Evolutionary conservation across 257 asterid genomes (phyloP), one percentile per base, ranked within the genome.

Genomic region (Eucommia ulmoides): DNA sequence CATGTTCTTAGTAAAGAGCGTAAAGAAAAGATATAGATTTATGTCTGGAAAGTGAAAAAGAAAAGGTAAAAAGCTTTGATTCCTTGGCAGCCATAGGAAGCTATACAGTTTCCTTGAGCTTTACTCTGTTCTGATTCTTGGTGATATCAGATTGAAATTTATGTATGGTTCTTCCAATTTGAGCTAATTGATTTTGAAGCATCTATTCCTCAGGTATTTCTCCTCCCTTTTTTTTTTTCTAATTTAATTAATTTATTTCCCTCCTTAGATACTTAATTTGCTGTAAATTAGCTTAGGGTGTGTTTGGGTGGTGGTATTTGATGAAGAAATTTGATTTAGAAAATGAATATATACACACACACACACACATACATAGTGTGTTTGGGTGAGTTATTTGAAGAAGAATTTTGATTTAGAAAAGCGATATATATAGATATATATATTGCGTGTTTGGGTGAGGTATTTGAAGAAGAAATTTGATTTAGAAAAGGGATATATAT

Each of bases 51-150:
- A 52, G 67, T 48, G 20, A 44, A 50, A 33, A 47, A n/a, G n/a
- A n/a, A n/a, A n/a, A n/a, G n/a, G n/a, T n/a, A 19, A 3, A 26
- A 55, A 47, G 20, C 55, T 51, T 69, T 63, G 71, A 63, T 74
- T 69, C 69, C 63, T 78, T 76, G 65, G 65, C 68, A 65, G 52
- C 55, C 67, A 50, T 50, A 57, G 73, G 65, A 60, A 62, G 69
- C 54, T 54, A 58, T 53, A 56, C n/a, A n/a, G n/a, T 63, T 62
- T 56, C 50, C 72, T 67, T 65, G 65, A 60, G 67, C 64, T 58
- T 65, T 54, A 51, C 58, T 56, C 51, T 45, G 59, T 56, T 41
- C 24, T 58, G 58, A 55, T 71, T 48, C 71, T 61, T 59, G 52
- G 33, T 56, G 25, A 54, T 38, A 33, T 50, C 41, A 16, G 26